A percentile compares a stretch with the other conserved stretches of the same genome.
phyloP scores from a whole-genome alignment of 2,329 filamentous ascomycete genomes.

The Penicillium janthinellum region DNA sequence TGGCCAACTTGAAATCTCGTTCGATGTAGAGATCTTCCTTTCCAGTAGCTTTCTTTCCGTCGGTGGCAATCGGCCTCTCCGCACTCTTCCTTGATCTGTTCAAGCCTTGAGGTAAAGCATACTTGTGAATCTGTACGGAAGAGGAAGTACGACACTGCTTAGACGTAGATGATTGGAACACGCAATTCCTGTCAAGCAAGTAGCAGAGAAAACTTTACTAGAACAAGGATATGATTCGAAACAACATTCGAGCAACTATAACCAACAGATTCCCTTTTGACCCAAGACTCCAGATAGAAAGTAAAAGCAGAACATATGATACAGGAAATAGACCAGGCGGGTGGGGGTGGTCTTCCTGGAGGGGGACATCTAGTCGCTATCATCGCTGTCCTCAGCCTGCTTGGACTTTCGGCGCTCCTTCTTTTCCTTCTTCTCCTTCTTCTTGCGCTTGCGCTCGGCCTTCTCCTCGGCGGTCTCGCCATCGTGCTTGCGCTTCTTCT shows the following conservation, averaged over 20 bases:
- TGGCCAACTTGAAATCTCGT: no score
- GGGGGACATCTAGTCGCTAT: constrained; percentile 43
- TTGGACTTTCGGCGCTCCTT: constrained; percentile 77
- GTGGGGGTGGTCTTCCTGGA: constrained; percentile 27
- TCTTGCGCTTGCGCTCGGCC: constrained; percentile 53
- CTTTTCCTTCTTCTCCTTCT: constrained; percentile 59
- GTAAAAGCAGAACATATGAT: constrained; percentile 40
- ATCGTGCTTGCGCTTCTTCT: constrained; percentile 61
- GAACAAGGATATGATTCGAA: not conserved
- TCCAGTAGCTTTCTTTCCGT: no score
- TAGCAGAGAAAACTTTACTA: not conserved
- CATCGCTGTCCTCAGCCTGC: constrained; percentile 72
- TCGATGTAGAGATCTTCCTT: no score
- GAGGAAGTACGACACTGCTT: not conserved
- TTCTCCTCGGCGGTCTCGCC: constrained; percentile 54
- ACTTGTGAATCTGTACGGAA: not conserved
- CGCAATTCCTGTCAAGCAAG: not conserved
- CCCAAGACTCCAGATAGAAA: constrained; percentile 43
- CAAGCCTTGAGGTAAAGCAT: no score
- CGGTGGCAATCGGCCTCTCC: no score
- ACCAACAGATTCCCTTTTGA: constrained; percentile 40
- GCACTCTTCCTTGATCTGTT: no score
- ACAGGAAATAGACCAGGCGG: constrained; percentile 37
- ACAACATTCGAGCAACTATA: constrained; percentile 23
- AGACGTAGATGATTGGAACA: not conserved